Percentiles rank a stretch among this genome's conserved stretches.
These are phyloP conservation scores for Musa acuminata DNA, from an alignment of 176 grass and related monocot species.

Conservation along the genomic window DNA sequence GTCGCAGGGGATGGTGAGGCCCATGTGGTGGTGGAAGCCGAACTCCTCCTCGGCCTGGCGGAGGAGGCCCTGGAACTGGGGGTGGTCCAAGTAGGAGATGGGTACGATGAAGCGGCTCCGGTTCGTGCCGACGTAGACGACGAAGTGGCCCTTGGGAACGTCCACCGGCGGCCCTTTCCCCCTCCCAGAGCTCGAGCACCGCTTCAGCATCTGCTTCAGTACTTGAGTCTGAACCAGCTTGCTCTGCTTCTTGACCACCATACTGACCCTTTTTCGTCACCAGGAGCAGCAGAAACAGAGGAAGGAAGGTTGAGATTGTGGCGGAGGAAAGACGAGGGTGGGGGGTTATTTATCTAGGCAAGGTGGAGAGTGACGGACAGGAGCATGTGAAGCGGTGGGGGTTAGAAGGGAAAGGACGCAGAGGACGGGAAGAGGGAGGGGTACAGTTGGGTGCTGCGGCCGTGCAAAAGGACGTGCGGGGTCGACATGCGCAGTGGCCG, in stretches of 20 bases:
- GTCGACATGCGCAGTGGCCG: background rate
- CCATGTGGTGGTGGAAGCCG: conserved; percentile 55
- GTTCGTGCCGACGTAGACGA: conserved; percentile 71
- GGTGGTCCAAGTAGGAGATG: conserved; percentile 48
- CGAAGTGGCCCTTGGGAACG: conserved; percentile 86
- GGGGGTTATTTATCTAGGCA: too few relatives aligned
- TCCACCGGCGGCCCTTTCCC: conserved; percentile 39
- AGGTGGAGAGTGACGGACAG: background rate
- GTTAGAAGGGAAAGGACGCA: background rate
- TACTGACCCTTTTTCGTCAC: background rate
- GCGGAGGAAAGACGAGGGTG: too few relatives aligned
- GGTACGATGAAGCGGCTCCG: conserved; percentile 72
- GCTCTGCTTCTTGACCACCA: conserved; percentile 48
- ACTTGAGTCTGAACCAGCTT: conserved; percentile 12
- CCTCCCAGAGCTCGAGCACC: conserved; percentile 61
- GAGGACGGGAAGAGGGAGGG: background rate
- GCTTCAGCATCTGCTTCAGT: conserved; percentile 72
- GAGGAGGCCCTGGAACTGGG: conserved; percentile 70
- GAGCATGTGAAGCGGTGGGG: background rate
- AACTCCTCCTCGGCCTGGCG: conserved; percentile 90
- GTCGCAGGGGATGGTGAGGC: conserved; percentile 84
- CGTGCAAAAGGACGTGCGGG: background rate
- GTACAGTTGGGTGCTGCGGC: background rate
- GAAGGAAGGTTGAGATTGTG: too few relatives aligned
- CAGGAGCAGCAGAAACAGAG: too few relatives aligned